Evolutionary conservation across 225 moss, liverwort and hornwort species (phyloP).

Genomic region (Pleurozium schreberi): DNA sequence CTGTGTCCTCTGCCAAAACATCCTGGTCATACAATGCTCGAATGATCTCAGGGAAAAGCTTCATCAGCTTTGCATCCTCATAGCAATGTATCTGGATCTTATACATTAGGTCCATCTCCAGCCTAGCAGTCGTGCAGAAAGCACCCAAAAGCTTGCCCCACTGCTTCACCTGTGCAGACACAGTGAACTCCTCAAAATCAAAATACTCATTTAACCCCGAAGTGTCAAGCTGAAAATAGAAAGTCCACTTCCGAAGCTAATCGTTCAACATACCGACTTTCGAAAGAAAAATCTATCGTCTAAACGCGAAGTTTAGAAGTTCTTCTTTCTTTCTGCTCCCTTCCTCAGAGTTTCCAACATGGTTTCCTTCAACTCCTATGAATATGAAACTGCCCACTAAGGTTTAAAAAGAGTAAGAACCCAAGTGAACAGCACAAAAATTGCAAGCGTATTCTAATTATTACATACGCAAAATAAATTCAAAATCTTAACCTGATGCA

Average conservation of each 20-base stretch:
- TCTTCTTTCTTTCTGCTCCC: background rate
- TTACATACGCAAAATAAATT: background rate
- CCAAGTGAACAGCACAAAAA: background rate
- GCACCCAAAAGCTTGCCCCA: constrained; percentile 95
- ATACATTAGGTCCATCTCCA: constrained; percentile 89
- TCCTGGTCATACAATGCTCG: constrained; percentile 90
- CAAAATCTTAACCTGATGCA: constrained; percentile 49
- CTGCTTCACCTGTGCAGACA: constrained; percentile 56
- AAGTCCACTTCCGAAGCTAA: background rate
- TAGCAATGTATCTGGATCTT: constrained; percentile 95
- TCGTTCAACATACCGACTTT: background rate
- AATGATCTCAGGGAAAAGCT: constrained; percentile 89
- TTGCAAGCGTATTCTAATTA: background rate
- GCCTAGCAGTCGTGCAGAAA: constrained; percentile 75
- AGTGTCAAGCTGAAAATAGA: background rate
- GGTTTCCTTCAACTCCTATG: background rate
- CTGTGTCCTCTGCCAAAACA: constrained; percentile 92
- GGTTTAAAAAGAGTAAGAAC: background rate
- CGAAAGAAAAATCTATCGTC: background rate
- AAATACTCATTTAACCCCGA: background rate
- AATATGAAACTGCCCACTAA: background rate
- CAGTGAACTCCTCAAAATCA: background rate
- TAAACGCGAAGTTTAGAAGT: background rate
- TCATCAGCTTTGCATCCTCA: constrained; percentile 97
- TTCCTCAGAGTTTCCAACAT: background rate